Evolutionary conservation across 2,329 filamentous ascomycete genomes (phyloP), one percentile per base, ranked within the genome.

Genomic region (Stemphylium beticola): DNA sequence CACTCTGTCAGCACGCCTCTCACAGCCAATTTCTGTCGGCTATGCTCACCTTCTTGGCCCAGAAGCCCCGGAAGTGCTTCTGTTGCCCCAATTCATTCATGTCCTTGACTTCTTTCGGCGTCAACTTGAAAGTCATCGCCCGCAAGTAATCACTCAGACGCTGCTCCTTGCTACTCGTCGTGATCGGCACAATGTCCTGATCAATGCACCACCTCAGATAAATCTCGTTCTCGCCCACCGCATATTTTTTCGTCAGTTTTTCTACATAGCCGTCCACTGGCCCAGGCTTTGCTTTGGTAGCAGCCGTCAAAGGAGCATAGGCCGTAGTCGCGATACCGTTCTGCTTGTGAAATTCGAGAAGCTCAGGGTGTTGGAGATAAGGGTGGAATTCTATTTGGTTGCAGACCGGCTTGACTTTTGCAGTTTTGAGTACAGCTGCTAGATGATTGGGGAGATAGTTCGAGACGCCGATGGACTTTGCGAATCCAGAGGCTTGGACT

Each of bases 331-430:
- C 78, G 49, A 82, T 81, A 37, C 75, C 75, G 64, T 81, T 71
- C 53, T 77, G 63, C 65, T 78, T 79, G 72, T 81, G 77, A 73
- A 82, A 86, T 12, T 81, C 76, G 7, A 87, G 72, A 24, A 90
- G 75, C 15, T 82, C 78, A 2, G 76, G 76, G 68, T 85, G 87
- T 69, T 88, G 87, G 10, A 90, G 79, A 65, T 87, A 88, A 2
- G 87, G 86, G 71, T 90, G 86, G 46, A 85, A 85, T 71, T 90
- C 87, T 59, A 90, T 85, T 75, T 90, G 87, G 74, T 90, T 89
- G 62, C 83, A 82, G 2, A 84, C 84, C 1, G 87, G 87, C 1
- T 78, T 75, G 10, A 86, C 78, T 34, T 76, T 81, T n/a, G 82
- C 82, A 0, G 76, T 79, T 49, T 80, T 79, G 47, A 85, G 74